Conservation (phyloP, 129 eudicot species). For the Saussurea involucrata region DNA sequence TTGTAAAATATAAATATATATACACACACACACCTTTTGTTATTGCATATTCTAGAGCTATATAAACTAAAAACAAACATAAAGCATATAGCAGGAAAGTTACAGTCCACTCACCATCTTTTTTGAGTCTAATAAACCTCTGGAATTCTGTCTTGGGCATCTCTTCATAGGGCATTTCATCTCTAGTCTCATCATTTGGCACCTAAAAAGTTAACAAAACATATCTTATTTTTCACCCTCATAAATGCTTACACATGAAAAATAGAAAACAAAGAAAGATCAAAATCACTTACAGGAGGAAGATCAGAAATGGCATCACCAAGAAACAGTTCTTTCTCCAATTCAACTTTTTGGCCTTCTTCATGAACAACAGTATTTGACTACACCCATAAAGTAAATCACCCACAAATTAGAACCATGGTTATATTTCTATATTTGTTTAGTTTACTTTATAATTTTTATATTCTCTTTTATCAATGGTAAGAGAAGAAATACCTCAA, state of each 20-base stretch:
- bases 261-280: not conserved
- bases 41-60: not conserved
- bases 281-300: conserved; percentile 46
- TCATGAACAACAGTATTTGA: conserved; percentile 50
- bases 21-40: too few species aligned
- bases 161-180: conserved; percentile 47
- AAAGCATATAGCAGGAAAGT: not conserved
- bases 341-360: conserved; percentile 27
- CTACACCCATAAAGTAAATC: conserved; percentile 19
- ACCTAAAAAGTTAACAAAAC: conserved; percentile 32
- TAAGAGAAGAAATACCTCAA: conserved; percentile 50
- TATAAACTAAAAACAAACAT: too few species aligned
- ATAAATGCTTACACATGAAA: not conserved
- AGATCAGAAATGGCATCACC: conserved; percentile 80
- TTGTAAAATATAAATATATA: too few species aligned
- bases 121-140: conserved; percentile 39
- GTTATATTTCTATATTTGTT: too few species aligned
- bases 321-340: conserved; percentile 46
- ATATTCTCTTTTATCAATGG: not conserved
- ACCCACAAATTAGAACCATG: not conserved
- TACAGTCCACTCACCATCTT: conserved; percentile 35
- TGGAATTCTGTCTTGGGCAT: conserved; percentile 54
- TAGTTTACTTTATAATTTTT: too few species aligned
- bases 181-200: conserved; percentile 42
- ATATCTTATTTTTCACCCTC: not conserved